Conservation (phyloP, 176 grass and related monocot genomes). For the Chrysopogon serrulatus region DNA sequence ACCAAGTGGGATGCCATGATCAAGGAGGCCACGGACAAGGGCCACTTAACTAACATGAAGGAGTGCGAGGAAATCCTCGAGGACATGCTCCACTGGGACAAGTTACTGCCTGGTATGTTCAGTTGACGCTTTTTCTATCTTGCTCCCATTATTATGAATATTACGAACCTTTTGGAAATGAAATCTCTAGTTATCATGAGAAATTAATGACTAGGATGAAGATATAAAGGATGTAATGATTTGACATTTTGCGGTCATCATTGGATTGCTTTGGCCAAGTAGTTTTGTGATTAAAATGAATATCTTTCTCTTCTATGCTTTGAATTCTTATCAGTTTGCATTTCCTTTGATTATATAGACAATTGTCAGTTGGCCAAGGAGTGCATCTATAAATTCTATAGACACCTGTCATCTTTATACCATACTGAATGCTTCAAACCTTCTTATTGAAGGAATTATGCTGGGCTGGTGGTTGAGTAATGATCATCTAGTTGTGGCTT, state of each 20-base stretch:
- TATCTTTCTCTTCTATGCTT: background rate
- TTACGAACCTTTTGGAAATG: background rate
- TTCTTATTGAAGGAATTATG: background rate
- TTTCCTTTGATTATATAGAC: background rate
- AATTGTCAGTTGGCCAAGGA: background rate
- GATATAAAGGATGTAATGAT: background rate
- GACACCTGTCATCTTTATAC: background rate
- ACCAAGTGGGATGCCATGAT: constrained; percentile 61
- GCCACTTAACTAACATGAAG: constrained; percentile 55
- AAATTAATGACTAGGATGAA: background rate
- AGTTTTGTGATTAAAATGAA: background rate
- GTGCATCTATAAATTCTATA: background rate
- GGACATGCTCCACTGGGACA: constrained; percentile 87
- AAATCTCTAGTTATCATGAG: constrained; percentile 1
- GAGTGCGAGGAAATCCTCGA: constrained; percentile 79
- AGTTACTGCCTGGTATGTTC: constrained; percentile 73
- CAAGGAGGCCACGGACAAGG: constrained; percentile 41
- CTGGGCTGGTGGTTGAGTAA: background rate
- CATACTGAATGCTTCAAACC: background rate
- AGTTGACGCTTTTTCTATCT: constrained; percentile 2
- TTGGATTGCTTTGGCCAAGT: background rate
- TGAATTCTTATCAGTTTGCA: background rate
- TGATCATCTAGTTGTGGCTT: background rate
- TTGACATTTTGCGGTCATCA: background rate
- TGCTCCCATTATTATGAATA: background rate